A percentile compares a stretch with the other conserved stretches of the same genome.
These are phyloP conservation scores for Trichosporon sp. DNA, from an alignment of 1,284 basidiomycete species.

Conservation along the genomic window DNA sequence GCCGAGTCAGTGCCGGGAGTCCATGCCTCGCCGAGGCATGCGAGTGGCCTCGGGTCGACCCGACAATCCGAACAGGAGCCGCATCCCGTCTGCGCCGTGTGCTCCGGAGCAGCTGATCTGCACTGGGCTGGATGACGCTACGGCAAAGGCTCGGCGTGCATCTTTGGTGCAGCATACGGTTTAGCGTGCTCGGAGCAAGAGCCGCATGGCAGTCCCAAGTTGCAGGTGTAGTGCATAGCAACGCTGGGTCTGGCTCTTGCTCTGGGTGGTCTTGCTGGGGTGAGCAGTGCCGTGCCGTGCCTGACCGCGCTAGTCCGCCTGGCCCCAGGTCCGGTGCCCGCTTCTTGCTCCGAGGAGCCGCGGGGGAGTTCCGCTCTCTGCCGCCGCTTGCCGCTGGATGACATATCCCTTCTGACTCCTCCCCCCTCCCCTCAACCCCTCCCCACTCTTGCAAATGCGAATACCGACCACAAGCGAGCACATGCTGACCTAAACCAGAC, in stretches of 20 bases:
- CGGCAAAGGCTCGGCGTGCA: too few relatives aligned
- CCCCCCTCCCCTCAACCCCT: too few relatives aligned
- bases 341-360: not conserved
- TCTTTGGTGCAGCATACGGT: too few relatives aligned
- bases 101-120: not conserved
- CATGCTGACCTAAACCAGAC: constrained; percentile 9
- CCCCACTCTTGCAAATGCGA: not conserved
- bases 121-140: too few relatives aligned
- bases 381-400: not conserved
- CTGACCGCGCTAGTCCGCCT: not conserved
- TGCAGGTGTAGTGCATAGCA: too few relatives aligned
- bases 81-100: not conserved
- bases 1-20: too few relatives aligned
- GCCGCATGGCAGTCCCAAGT: too few relatives aligned
- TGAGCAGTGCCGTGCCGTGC: not conserved
- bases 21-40: too few relatives aligned
- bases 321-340: not conserved
- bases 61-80: not conserved
- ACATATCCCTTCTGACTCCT: too few relatives aligned
- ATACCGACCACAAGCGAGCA: not conserved
- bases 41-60: not conserved
- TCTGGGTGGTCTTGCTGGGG: too few relatives aligned
- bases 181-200: too few relatives aligned
- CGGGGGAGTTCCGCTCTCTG: not conserved
- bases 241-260: too few relatives aligned